Conservation (phyloP, 306 rosid genomes). For the Leucaena leucocephala region DNA sequence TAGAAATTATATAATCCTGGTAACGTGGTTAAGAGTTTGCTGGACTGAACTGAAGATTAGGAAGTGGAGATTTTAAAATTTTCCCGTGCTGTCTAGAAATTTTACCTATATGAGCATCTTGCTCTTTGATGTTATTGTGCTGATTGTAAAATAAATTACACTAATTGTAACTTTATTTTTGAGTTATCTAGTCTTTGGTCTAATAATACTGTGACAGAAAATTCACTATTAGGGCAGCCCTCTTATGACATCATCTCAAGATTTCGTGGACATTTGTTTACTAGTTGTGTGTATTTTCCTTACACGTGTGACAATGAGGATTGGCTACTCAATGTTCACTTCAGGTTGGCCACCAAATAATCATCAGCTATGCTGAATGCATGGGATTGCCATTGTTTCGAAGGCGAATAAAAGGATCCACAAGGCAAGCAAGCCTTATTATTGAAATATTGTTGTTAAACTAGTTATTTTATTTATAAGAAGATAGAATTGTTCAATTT, state of each 20-base stretch:
- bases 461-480: conserved; percentile 33
- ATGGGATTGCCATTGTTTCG: conserved; percentile 96
- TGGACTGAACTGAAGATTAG: conserved; percentile 1
- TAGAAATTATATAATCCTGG: neutral
- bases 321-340: conserved; percentile 35
- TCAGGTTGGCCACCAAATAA: conserved; percentile 97
- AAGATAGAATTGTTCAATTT: conserved; percentile 27
- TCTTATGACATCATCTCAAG: no score
- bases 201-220: no score
- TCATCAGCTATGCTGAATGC: conserved; percentile 85
- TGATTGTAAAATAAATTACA: neutral
- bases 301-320: conserved; percentile 19
- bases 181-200: no score
- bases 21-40: neutral
- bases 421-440: conserved; percentile 92
- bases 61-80: no score
- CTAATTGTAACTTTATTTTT: no score
- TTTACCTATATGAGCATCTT: conserved; percentile 13
- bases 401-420: conserved; percentile 87
- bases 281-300: conserved; percentile 13
- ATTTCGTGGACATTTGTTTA: no score
- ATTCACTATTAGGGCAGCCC: no score
- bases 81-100: neutral
- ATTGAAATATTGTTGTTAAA: conserved; percentile 40
- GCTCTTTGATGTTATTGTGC: conserved; percentile 18